Conservation (phyloP, 192 early-diverging fungal species). For the Coemansia furcata region DNA sequence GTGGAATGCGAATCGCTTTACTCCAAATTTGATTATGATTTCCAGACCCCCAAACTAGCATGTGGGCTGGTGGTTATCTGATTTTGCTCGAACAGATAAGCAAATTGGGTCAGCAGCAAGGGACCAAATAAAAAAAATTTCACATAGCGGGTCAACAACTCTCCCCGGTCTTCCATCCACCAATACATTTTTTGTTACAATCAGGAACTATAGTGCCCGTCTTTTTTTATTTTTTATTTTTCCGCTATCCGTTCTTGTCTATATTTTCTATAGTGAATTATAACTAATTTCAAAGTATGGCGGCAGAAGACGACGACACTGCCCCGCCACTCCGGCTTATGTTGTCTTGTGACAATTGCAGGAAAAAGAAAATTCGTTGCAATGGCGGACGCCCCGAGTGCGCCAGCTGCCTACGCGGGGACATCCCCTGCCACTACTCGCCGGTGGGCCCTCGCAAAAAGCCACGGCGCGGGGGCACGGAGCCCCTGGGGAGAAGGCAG, state of each 20-base stretch:
- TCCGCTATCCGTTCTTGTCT: background rate
- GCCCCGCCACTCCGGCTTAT: slow-evolving; percentile 19
- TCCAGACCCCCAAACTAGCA: no score
- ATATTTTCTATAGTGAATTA: background rate
- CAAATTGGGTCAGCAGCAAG: background rate
- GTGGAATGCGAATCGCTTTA: background rate
- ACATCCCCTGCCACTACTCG: slow-evolving; percentile 33
- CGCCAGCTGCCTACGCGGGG: slow-evolving; percentile 19
- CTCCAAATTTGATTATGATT: no score
- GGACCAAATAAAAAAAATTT: no score
- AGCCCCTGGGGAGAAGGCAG: background rate
- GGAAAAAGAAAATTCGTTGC: slow-evolving; percentile 42
- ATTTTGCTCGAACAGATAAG: background rate
- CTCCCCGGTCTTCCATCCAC: no score
- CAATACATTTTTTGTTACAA: no score
- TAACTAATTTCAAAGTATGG: background rate
- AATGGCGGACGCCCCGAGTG: slow-evolving; percentile 35
- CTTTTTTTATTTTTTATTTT: no score
- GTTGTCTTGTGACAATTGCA: slow-evolving; percentile 43
- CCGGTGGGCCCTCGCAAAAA: slow-evolving; percentile 48
- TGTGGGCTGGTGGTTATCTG: no score
- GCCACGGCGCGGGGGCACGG: slow-evolving; percentile 18
- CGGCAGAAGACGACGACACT: background rate
- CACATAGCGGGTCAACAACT: no score
- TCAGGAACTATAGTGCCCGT: no score